phyloP scores from a whole-genome alignment of 192 early-diverging fungal species.

The Jimgerdemannia flammicorona region DNA sequence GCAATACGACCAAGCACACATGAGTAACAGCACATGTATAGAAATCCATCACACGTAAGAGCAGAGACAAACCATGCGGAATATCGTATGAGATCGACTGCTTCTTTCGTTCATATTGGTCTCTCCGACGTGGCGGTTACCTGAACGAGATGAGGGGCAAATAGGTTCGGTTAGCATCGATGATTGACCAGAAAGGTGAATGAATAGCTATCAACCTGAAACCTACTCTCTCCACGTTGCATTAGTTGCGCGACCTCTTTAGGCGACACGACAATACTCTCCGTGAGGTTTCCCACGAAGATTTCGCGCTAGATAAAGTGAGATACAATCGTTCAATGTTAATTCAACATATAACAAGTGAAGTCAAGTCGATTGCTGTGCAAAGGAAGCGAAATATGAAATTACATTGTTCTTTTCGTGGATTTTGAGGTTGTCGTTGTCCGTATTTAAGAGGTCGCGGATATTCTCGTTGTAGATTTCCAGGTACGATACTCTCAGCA shows the following conservation, averaged over 20 bases:
- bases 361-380: not conserved
- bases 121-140: conserved; percentile 80
- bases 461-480: conserved; percentile 98
- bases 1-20: conserved; percentile 2
- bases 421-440: conserved; percentile 81
- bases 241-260: conserved; percentile 75
- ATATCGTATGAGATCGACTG: conserved; percentile 93
- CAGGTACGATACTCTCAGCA: conserved; percentile 94
- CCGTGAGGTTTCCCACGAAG: conserved; percentile 68
- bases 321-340: too few species aligned
- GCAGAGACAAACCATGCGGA: conserved; percentile 67
- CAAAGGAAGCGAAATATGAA: not conserved
- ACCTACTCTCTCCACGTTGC: conserved; percentile 64
- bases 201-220: not conserved
- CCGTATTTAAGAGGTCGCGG: conserved; percentile 83
- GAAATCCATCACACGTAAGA: too few species aligned
- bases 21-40: not conserved
- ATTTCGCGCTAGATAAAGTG: conserved; percentile 58
- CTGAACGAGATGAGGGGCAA: conserved; percentile 12
- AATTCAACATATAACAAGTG: too few species aligned
- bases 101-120: conserved; percentile 93
- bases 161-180: not conserved
- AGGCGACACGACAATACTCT: conserved; percentile 69
- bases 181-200: not conserved
- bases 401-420: conserved; percentile 62